Evolutionary conservation across 2,329 filamentous ascomycete species (phyloP).

Genomic region (Metarhizium album): DNA sequence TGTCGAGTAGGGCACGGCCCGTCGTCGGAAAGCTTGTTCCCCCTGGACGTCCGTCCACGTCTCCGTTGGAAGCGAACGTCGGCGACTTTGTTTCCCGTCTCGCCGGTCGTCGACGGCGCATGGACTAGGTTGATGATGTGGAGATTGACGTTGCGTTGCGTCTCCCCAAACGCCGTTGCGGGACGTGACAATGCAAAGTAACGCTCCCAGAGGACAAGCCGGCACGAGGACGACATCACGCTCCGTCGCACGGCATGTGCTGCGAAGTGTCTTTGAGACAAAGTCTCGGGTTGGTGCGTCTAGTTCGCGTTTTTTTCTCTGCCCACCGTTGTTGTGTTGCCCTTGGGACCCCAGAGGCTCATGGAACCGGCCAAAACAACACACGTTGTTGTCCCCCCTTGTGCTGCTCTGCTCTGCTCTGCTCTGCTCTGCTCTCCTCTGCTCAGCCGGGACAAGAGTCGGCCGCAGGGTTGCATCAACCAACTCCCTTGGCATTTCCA

Average conservation of each 20-base stretch:
- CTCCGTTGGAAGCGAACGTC: not conserved
- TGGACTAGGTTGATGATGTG: not conserved
- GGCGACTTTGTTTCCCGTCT: too few species aligned
- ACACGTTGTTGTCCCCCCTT: too few species aligned
- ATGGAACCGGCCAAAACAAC: too few species aligned
- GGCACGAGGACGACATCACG: not conserved
- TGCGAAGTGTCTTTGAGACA: not conserved
- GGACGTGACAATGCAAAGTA: slow-evolving; percentile 3
- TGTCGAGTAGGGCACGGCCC: not conserved
- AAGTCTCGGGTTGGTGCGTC: not conserved
- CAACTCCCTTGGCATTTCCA: not conserved
- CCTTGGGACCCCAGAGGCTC: too few species aligned
- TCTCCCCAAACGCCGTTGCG: not conserved
- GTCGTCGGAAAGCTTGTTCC: not conserved
- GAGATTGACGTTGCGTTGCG: not conserved
- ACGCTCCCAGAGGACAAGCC: not conserved
- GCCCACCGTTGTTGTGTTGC: too few species aligned
- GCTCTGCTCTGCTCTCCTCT: too few species aligned
- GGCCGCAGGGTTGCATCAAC: slow-evolving; percentile 1
- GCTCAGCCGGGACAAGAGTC: too few species aligned
- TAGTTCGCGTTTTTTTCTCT: not conserved
- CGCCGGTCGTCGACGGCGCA: too few species aligned
- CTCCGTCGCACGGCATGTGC: too few species aligned
- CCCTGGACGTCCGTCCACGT: not conserved
- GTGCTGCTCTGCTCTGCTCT: too few species aligned